Evolutionary conservation across 2,329 filamentous ascomycete species (phyloP).

Genomic region (Penicillium sp.): DNA sequence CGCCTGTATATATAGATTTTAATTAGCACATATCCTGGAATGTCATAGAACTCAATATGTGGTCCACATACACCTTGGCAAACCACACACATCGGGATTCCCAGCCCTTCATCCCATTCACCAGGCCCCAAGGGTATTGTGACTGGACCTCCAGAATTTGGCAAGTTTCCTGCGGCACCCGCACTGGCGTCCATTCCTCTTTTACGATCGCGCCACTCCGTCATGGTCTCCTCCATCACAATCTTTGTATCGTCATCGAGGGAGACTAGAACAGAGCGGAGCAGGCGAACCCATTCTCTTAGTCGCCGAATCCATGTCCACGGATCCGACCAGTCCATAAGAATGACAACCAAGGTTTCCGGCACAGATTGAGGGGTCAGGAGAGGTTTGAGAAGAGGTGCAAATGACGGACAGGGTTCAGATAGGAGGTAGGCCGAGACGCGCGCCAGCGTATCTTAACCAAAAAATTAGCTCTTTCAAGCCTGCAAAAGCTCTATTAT

Average conservation of each 20-base stretch:
- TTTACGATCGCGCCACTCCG: constrained; percentile 73
- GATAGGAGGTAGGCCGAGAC: constrained; percentile 86
- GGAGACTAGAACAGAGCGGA: constrained; percentile 73
- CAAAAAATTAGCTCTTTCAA: not conserved
- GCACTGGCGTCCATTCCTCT: constrained; percentile 63
- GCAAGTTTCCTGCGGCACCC: constrained; percentile 52
- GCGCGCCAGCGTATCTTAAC: constrained; percentile 78
- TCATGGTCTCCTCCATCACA: constrained; percentile 84
- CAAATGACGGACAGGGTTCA: constrained; percentile 80
- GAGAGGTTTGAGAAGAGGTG: constrained; percentile 78
- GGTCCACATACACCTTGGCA: constrained; percentile 75
- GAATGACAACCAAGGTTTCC: constrained; percentile 81
- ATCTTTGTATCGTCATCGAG: constrained; percentile 75
- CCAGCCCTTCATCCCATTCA: constrained; percentile 89
- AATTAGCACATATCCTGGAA: constrained; percentile 18
- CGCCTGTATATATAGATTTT: constrained; percentile 50
- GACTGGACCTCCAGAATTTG: constrained; percentile 64
- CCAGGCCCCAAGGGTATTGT: constrained; percentile 79
- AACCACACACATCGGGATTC: constrained; percentile 87
- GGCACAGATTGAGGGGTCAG: constrained; percentile 80
- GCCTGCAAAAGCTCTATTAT: not conserved
- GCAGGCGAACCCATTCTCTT: constrained; percentile 81
- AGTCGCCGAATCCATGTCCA: constrained; percentile 90
- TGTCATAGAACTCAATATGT: not conserved
- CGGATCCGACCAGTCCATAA: constrained; percentile 94